Evolutionary conservation across 768 basidiomycete species (phyloP).

Genomic region (Mrakia gelida): DNA sequence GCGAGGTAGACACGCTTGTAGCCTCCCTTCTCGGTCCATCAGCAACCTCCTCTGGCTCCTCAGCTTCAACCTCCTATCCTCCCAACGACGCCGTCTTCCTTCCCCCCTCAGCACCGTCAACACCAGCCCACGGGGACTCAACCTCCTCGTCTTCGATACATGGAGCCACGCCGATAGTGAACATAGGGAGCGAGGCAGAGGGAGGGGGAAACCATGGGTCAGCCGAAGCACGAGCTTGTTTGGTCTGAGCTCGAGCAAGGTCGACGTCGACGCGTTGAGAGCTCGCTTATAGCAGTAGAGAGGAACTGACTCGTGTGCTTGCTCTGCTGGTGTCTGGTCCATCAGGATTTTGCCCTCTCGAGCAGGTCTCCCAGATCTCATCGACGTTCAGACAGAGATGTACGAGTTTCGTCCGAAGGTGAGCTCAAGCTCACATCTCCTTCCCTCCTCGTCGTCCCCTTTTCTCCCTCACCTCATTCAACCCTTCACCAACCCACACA

Average conservation of each 20-base stretch:
- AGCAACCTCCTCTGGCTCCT: not conserved
- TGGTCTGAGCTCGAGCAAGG: not conserved
- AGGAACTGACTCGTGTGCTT: not conserved
- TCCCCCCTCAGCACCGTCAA: not conserved
- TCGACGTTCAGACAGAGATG: slow-evolving; percentile 82
- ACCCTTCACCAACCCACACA: too few species aligned
- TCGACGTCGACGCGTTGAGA: not conserved
- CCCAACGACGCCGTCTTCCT: not conserved
- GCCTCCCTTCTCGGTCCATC: slow-evolving; percentile 53
- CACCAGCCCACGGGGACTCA: not conserved
- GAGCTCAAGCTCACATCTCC: slow-evolving; percentile 24
- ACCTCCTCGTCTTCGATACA: not conserved
- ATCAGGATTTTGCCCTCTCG: slow-evolving; percentile 5
- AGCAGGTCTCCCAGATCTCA: slow-evolving; percentile 60
- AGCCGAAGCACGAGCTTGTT: not conserved
- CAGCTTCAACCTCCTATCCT: not conserved
- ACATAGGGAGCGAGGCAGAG: not conserved
- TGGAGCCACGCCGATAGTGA: not conserved
- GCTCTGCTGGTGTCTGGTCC: not conserved
- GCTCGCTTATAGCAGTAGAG: too few species aligned
- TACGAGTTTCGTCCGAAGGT: slow-evolving; percentile 87
- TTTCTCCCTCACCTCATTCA: not conserved
- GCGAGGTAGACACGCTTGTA: slow-evolving; percentile 69
- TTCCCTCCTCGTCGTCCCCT: not conserved
- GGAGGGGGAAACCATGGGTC: not conserved